Conservation (phyloP, 768 basidiomycete species). For the Boletus vermiculosoides region DNA sequence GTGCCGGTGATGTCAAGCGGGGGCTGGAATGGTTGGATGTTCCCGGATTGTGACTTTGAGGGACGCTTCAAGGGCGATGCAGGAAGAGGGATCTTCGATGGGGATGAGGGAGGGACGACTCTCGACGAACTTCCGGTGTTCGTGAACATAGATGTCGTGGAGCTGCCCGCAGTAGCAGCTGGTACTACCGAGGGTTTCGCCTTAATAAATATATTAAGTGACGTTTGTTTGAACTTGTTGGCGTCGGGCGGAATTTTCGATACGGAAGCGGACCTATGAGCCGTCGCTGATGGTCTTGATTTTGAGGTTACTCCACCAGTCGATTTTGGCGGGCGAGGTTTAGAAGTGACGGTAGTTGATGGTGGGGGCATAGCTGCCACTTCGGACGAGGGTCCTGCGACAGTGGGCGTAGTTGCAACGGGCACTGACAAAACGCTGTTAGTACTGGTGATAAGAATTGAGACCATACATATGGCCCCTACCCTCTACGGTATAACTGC, state of each 20-base stretch:
- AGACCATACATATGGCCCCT: not conserved
- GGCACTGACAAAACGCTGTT: slow-evolving; percentile 3
- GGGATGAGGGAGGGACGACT: slow-evolving; percentile 12
- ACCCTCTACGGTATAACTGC: slow-evolving; percentile 1
- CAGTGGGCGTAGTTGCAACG: not conserved
- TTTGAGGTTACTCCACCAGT: not conserved
- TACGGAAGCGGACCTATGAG: slow-evolving; percentile 8
- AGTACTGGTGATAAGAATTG: not conserved
- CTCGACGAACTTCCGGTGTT: slow-evolving; percentile 9
- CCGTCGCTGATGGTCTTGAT: not conserved
- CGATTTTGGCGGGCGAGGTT: slow-evolving; percentile 10
- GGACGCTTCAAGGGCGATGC: slow-evolving; percentile 19
- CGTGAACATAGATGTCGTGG: slow-evolving; percentile 6
- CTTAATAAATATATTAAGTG: slow-evolving; percentile 25
- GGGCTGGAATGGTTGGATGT: slow-evolving; percentile 2
- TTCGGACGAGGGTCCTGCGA: not conserved
- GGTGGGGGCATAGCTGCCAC: not conserved
- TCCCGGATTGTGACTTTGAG: slow-evolving; percentile 6
- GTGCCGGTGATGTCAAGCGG: slow-evolving; percentile 3
- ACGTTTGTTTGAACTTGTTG: slow-evolving; percentile 26
- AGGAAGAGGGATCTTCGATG: slow-evolving; percentile 32
- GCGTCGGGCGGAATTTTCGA: slow-evolving; percentile 12
- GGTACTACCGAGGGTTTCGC: not conserved
- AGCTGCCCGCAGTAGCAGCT: not conserved
- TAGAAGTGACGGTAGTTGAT: not conserved